These are phyloP conservation scores for Jacaranda mimosifolia DNA, from an alignment of 257 asterid species.

Conservation along the genomic window DNA sequence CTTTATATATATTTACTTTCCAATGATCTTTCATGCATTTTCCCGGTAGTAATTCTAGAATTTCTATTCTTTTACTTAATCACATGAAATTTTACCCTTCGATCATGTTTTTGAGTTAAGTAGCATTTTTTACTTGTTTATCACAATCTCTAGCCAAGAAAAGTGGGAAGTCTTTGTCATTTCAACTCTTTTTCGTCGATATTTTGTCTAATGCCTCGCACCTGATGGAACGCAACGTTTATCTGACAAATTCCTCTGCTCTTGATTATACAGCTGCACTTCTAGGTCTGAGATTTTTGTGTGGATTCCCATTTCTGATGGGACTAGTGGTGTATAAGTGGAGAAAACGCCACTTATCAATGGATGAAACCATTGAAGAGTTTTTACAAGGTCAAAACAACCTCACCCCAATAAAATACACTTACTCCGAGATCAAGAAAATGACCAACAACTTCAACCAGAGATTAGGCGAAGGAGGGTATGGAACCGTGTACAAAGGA, in stretches of 20 bases:
- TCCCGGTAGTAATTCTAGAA: too few species aligned
- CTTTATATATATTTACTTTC: not conserved
- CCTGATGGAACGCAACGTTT: too few species aligned
- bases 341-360: constrained; percentile 49
- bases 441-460: constrained; percentile 58
- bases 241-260: not conserved
- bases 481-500: constrained; percentile 60
- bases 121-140: not conserved
- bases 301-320: constrained; percentile 50
- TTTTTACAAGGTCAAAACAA: constrained; percentile 52
- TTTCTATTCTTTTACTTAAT: too few species aligned
- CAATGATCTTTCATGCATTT: not conserved
- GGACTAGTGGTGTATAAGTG: constrained; percentile 48
- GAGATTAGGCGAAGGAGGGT: constrained; percentile 59
- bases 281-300: constrained; percentile 40
- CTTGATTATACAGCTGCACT: constrained; percentile 42
- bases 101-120: not conserved
- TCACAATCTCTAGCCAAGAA: not conserved
- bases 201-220: too few species aligned
- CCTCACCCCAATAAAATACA: constrained; percentile 56
- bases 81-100: too few species aligned
- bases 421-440: constrained; percentile 55
- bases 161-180: too few species aligned
- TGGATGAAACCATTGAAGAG: constrained; percentile 52
- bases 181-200: too few species aligned